Conservation (phyloP, 306 rosid genomes). For the Castanea sativa region DNA sequence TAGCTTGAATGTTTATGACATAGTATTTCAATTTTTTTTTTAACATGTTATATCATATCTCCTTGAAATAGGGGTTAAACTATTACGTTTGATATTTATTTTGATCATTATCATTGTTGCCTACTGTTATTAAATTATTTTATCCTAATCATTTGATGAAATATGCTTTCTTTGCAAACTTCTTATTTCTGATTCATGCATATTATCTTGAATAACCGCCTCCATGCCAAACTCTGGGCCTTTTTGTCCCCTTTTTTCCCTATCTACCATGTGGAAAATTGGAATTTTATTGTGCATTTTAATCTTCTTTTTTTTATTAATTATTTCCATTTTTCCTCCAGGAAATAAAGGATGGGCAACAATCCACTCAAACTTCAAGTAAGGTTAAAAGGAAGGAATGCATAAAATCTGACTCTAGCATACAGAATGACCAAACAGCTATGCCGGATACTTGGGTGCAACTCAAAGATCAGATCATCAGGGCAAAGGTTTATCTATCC, state of each 20-base stretch:
- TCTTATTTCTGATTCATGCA: no score
- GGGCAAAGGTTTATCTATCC: constrained; percentile 82
- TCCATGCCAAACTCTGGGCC: no score
- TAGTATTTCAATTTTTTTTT: not conserved
- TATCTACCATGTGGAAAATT: not conserved
- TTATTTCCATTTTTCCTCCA: not conserved
- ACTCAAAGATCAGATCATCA: constrained; percentile 80
- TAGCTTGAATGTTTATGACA: not conserved
- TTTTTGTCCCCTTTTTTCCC: no score
- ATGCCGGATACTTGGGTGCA: constrained; percentile 52
- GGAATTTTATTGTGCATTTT: not conserved
- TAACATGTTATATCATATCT: not conserved
- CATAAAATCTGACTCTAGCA: constrained; percentile 25
- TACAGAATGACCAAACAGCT: constrained; percentile 40
- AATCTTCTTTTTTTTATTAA: not conserved
- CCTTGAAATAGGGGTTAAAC: not conserved
- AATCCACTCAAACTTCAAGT: constrained; percentile 28
- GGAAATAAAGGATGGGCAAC: constrained; percentile 11
- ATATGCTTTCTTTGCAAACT: no score
- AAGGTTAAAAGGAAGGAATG: constrained; percentile 33
- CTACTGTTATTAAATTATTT: not conserved
- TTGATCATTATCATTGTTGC: not conserved
- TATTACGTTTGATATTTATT: not conserved
- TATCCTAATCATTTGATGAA: no score
- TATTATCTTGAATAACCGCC: no score